Percentiles rank a stretch among this genome's conserved stretches.
These are phyloP conservation scores for Typha latifolia DNA, from an alignment of 176 grass and related monocot species.

Conservation along the genomic window DNA sequence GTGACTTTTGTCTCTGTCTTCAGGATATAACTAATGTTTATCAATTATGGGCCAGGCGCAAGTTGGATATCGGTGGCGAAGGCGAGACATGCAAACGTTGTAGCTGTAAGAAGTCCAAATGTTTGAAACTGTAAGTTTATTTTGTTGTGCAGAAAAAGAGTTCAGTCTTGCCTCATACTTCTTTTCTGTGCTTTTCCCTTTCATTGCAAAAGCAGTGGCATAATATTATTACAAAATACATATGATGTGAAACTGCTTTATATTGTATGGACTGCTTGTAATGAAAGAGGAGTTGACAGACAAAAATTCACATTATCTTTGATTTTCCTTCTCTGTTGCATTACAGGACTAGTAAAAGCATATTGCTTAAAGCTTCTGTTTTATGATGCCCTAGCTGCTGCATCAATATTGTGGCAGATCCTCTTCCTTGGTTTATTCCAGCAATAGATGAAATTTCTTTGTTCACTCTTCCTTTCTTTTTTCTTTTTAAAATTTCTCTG, in stretches of 20 bases:
- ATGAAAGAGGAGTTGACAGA: neutral
- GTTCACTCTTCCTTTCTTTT: too few species aligned
- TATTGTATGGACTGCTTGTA: neutral
- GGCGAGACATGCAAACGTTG: constrained; percentile 86
- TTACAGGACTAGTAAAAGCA: neutral
- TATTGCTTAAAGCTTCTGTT: neutral
- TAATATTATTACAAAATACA: too few species aligned
- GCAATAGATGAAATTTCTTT: too few species aligned
- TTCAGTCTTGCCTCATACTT: too few species aligned
- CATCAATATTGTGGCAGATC: too few species aligned
- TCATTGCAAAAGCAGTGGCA: too few species aligned
- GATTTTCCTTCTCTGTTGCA: neutral
- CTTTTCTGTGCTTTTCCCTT: too few species aligned
- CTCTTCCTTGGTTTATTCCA: too few species aligned
- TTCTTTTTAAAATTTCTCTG: too few species aligned
- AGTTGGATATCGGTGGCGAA: constrained; percentile 65
- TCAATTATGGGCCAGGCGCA: constrained; percentile 44
- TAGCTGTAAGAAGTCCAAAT: constrained; percentile 99
- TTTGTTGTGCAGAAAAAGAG: neutral
- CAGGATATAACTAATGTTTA: neutral
- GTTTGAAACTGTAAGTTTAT: constrained; percentile 79
- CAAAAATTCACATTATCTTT: neutral
- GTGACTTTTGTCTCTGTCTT: neutral
- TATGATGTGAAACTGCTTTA: too few species aligned
- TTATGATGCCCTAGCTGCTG: neutral